Base-by-base conservation (phyloP, 306 rosid genomes). In the Clitoria ternatea region DNA sequence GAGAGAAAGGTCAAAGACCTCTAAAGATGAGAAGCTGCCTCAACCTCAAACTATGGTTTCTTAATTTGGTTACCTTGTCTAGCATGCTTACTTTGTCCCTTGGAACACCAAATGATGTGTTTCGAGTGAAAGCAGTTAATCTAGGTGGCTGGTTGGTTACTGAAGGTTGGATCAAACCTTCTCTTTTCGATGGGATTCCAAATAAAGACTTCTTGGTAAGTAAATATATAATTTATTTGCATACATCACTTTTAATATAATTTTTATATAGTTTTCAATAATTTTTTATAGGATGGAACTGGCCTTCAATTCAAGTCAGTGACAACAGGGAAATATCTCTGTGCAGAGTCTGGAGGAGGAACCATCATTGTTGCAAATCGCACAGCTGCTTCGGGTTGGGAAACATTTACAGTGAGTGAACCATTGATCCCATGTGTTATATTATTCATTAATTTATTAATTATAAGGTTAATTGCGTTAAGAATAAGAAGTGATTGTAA, bases 151-250 rank as follows among this genome's bases (percentile, higher is more conserved):
- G 97, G 96, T 77, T 91, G 1, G 91, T 89, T 3, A 84, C 91
- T 4, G 97, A 91, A 79, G 97, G 96, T 66, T 91, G 96, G 97
- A 91, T 91, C 2, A 84, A 89, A 75, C 97, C 96, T 68, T 83
- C 91, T 59, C 93, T 91, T 26, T 89, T 91, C 12, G 93, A 89
- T 54, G 91, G 81, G 52, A 89, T 91, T 54, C 88, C 88, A 53
- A 89, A 89, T 76, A 91, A 87, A 44, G 96, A 91, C 59, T 79
- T 89, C 55, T 79, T 89, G 96, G 53, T 55, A 1, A 59, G 76
- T 68, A 23, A 48, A 36, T 52, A 24, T 4, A 9, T n/a, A 13
- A 6, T 4, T 17, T 11, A 24, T 14, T 35, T 18, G 30, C 9
- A 13, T 22, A 0, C 55, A 39, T n/a, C n/a, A n/a, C n/a, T n/a